phyloP scores from a whole-genome alignment of 345 rosid genomes.

The Passiflora organensis region DNA sequence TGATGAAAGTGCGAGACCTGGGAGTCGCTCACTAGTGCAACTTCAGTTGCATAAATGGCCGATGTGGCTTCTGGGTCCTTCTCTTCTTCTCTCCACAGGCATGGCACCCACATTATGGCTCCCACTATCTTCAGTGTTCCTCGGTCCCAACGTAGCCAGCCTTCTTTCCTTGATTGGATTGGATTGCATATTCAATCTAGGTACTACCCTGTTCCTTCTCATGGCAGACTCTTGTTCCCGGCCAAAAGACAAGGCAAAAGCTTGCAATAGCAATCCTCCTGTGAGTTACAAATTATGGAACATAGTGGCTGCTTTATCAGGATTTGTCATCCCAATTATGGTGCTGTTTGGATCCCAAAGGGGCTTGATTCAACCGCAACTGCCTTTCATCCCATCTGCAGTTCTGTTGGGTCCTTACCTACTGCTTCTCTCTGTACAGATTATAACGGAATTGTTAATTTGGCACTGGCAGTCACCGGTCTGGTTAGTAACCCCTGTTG shows the following conservation, averaged over 20 bases:
- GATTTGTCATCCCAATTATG: constrained; percentile 52
- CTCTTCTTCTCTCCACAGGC: constrained; percentile 73
- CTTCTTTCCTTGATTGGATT: constrained; percentile 81
- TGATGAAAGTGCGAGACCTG: constrained; percentile 22
- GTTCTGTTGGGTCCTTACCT: constrained; percentile 76
- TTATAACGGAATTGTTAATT: constrained; percentile 72
- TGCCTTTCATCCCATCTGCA: constrained; percentile 53
- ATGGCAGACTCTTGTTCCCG: constrained; percentile 85
- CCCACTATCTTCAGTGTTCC: constrained; percentile 72
- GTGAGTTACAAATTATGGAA: constrained; percentile 80
- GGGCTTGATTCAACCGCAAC: constrained; percentile 64
- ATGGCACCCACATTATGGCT: constrained; percentile 91
- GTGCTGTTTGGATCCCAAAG: constrained; percentile 54
- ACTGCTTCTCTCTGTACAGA: constrained; percentile 76
- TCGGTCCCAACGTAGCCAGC: constrained; percentile 84
- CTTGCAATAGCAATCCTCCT: constrained; percentile 61
- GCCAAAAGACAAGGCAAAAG: constrained; percentile 33
- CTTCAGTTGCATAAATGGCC: constrained; percentile 78
- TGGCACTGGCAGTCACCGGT: constrained; percentile 96
- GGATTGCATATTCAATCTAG: constrained; percentile 84
- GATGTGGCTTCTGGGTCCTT: constrained; percentile 83
- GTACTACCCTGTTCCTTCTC: constrained; percentile 72
- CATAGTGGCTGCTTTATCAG: constrained; percentile 49
- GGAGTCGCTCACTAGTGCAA: constrained; percentile 17
- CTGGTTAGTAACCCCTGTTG: constrained; percentile 87